A percentile compares a stretch with the other conserved stretches of the same genome.
Conservation (phyloP, 768 basidiomycete genomes). For the Lentinus tigrinus region DNA sequence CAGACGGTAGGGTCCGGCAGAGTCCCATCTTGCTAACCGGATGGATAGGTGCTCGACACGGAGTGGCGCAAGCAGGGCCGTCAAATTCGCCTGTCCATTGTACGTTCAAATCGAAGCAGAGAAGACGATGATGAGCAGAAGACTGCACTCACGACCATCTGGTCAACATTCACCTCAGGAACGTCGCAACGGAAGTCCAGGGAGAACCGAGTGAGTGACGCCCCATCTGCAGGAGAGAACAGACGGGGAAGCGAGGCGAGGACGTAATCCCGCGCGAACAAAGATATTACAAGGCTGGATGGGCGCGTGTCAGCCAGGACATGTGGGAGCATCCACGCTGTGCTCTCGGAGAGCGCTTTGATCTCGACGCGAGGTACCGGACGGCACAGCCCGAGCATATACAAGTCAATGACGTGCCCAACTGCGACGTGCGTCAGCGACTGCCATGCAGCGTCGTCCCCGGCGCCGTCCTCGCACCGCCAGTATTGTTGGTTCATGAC, state of each 20-base stretch:
- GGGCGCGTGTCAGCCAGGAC: conserved; percentile 3
- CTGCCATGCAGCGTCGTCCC: neutral
- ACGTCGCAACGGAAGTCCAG: neutral
- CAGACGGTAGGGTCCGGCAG: neutral
- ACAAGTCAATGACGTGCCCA: conserved; percentile 7
- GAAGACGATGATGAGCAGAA: neutral
- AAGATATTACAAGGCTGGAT: neutral
- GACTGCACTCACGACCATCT: neutral
- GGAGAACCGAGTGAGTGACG: neutral
- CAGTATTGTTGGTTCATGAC: neutral
- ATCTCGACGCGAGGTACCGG: neutral
- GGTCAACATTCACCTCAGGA: neutral
- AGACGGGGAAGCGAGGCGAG: conserved; percentile 1
- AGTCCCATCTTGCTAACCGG: neutral
- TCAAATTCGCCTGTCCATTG: neutral
- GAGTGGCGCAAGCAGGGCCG: neutral
- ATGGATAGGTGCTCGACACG: neutral
- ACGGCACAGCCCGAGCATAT: conserved; percentile 1
- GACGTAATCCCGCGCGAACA: conserved; percentile 1
- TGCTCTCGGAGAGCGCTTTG: conserved; percentile 3
- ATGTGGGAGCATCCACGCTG: neutral
- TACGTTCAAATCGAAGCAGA: neutral
- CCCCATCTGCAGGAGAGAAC: neutral
- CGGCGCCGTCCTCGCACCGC: neutral
- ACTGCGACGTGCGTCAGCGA: neutral